Percentiles rank a stretch among this genome's conserved stretches.
These are phyloP conservation scores for Batkoa obscura DNA, from an alignment of 371 early-diverging fungal species.

Conservation along the genomic window DNA sequence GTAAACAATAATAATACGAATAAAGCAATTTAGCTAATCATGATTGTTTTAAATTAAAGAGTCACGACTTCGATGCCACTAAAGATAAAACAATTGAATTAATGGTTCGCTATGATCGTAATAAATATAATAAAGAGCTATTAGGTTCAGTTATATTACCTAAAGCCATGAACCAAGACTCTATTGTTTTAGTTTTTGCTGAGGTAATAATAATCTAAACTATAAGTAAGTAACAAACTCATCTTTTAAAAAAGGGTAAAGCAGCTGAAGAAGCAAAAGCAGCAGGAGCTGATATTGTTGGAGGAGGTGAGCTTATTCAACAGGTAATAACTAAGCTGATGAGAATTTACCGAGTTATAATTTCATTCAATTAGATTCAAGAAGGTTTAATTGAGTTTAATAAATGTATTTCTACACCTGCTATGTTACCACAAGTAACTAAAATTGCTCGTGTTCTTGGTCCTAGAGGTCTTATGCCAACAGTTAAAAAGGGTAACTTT, in stretches of 20 bases:
- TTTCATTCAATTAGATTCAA: conserved; percentile 13
- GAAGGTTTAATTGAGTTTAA: conserved; percentile 54
- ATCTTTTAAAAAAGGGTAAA: conserved; percentile 20
- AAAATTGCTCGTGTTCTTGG: conserved; percentile 83
- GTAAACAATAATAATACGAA: background rate
- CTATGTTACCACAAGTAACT: conserved; percentile 70
- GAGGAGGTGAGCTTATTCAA: conserved; percentile 67
- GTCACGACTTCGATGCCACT: too few relatives aligned
- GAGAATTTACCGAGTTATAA: background rate
- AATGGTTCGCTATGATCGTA: conserved; percentile 31
- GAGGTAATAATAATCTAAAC: conserved; percentile 15
- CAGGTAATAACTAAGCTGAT: background rate
- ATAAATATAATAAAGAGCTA: conserved; percentile 25
- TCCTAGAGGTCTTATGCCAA: conserved; percentile 91
- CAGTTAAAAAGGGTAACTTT: conserved; percentile 56
- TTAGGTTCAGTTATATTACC: conserved; percentile 52
- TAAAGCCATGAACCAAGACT: conserved; percentile 35
- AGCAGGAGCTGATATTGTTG: conserved; percentile 66
- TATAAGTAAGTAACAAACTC: background rate
- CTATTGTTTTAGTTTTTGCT: conserved; percentile 53
- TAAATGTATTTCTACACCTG: conserved; percentile 71
- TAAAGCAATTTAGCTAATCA: too few relatives aligned
- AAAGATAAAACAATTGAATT: conserved; percentile 29
- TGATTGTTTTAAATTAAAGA: too few relatives aligned
- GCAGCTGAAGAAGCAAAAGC: conserved; percentile 64